Percentiles rank a stretch among this genome's conserved stretches.
Conservation (phyloP, 2,329 filamentous ascomycete species). For the Exophiala lecanii-corni region DNA sequence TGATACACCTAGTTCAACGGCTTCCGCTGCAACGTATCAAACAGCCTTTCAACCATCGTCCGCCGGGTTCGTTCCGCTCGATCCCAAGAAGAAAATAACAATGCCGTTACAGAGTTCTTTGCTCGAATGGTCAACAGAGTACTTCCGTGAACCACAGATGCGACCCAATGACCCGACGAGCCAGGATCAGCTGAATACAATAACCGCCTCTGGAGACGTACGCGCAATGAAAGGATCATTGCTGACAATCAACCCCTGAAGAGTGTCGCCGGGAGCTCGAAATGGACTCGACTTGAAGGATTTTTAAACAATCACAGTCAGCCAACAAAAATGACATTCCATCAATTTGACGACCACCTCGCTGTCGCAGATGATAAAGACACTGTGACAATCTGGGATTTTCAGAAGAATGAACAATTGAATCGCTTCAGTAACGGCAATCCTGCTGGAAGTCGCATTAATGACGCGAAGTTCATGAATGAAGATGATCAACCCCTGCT, state of each 20-base stretch:
- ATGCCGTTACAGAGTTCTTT: conserved; percentile 80
- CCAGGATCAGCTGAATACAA: conserved; percentile 97
- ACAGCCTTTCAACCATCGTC: conserved; percentile 74
- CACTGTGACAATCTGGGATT: conserved; percentile 77
- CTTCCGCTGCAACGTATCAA: conserved; percentile 66
- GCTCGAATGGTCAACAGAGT: conserved; percentile 93
- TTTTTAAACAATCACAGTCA: conserved; percentile 87
- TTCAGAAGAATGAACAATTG: conserved; percentile 69
- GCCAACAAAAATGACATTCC: conserved; percentile 88
- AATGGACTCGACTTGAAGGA: conserved; percentile 78
- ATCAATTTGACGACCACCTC: conserved; percentile 95
- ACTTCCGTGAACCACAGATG: conserved; percentile 98
- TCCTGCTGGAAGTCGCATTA: conserved; percentile 83
- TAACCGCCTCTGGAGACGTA: conserved; percentile 83
- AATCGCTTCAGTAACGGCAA: conserved; percentile 93
- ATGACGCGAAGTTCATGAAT: conserved; percentile 94
- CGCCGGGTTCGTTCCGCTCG: conserved; percentile 63
- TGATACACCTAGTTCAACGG: conserved; percentile 67
- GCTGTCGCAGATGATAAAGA: conserved; percentile 91
- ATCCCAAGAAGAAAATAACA: conserved; percentile 47
- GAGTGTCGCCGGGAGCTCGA: conserved; percentile 74
- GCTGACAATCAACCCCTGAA: conserved; percentile 91
- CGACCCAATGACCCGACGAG: conserved; percentile 90
- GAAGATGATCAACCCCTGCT: conserved; percentile 94
- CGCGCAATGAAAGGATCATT: conserved; percentile 88